Base-by-base conservation (phyloP, 176 grass and related monocot genomes). In the Secale cereale region DNA sequence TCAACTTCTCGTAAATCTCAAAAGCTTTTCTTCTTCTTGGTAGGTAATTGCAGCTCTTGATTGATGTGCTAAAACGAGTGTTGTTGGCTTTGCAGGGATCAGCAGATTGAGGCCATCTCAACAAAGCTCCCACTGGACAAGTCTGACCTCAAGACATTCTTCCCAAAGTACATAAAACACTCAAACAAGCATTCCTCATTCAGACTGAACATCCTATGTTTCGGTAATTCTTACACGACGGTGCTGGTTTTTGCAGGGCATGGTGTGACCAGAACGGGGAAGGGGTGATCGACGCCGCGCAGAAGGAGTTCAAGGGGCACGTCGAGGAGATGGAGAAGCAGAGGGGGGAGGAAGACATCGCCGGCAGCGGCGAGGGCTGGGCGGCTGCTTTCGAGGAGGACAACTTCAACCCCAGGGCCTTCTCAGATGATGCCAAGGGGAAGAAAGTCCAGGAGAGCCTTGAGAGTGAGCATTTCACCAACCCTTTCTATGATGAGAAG, bases 191-290 rank as follows among this genome's bases (percentile, higher is more conserved):
- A 77, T 16, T 20, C 27, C 40, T 1, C 30, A 40, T 65, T 71
- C 60, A 81, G 20, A 78, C 29, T 10, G 6, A 54, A 12, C 19
- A 56, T n/a, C n/a, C n/a, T n/a, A n/a, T n/a, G n/a, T n/a, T n/a
- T n/a, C n/a, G n/a, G n/a, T n/a, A n/a, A n/a, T 37, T 50, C 35
- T 80, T 2, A 87, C 15, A 82, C 7, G 8, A 17, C 20, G 22
- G 0, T n/a, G 19, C 19, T 61, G 7, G 7, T 7, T 54, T 75
- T 70, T 77, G 63, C 39, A 98, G 95, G 89, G 70, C 88, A 60
- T 98, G 93, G 95, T 95, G 95, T 7, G 95, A 95, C 9, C 78
- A 80, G 72, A 87, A 95, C 17, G 93, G 95, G 9, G 89, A 92
- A 29, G 70, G 81, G 0, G 91, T 98, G 78, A 87, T 98, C 83